Evolutionary conservation across 345 rosid species (phyloP), one percentile per base, ranked within the genome.

Genomic region (Passiflora organensis): DNA sequence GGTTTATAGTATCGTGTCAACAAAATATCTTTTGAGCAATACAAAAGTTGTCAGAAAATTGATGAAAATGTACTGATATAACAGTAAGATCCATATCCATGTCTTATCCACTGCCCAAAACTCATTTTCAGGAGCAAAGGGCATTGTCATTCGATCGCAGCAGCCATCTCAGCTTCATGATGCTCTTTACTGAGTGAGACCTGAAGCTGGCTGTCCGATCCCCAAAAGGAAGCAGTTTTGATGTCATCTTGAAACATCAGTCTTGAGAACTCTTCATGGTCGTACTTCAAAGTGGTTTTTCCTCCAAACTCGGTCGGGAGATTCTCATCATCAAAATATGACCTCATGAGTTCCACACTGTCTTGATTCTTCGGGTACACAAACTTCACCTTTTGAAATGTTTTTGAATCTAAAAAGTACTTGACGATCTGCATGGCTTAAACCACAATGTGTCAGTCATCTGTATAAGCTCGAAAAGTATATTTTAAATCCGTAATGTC

Each of bases 251-350:
- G 80, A 38, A 37, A 28, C 97, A 93, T 89, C 25, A 77, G 61
- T 66, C 70, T 84, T 42, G 95, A 84, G 77, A 88, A 86, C 60
- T 86, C 95, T 73, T 84, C 91, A 67, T 82, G 83, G 63, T 89
- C 82, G 67, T 89, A 93, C 64, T 73, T 65, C 69, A 86, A 72
- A n/a, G 59, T 65, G 44, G 89, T 84, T 60, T 75, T 75, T 23
- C 97, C 99, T 68, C 97, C 97, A n/a, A 93, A 80, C 45, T 81
- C 94, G 0, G 82, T 72, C 32, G 96, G 91, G 17, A 93, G 91
- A 67, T 88, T 93, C 48, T 78, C 82, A 66, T 89, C 83, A 2
- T 89, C 95, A 10, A 89, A 89, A 56, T 72, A 80, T 5, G 82
- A 67, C 8, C 72, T 77, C 96, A 93, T 88, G 6, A 86, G 74